Conservation (phyloP, 345 rosid species). For the Aquilaria sinensis region DNA sequence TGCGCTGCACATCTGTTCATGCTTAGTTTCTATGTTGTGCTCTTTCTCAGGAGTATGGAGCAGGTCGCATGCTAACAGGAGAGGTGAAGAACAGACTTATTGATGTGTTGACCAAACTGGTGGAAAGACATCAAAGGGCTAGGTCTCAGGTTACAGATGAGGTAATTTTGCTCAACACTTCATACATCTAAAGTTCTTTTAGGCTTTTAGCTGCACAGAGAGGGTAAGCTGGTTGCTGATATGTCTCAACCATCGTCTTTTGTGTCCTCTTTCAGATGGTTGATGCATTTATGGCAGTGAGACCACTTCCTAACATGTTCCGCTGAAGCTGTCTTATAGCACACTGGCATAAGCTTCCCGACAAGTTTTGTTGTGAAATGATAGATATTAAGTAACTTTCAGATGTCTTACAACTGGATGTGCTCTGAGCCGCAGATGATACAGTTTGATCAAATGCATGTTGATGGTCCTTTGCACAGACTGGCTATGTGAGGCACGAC, state of each 20-base stretch:
- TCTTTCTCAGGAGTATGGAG: constrained; percentile 61
- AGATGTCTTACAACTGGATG: too few species aligned
- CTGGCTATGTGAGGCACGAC: too few species aligned
- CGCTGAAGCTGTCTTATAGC: constrained; percentile 21
- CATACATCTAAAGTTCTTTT: too few species aligned
- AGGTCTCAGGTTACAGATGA: constrained; percentile 81
- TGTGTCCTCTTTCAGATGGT: constrained; percentile 54
- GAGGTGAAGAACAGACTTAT: constrained; percentile 74
- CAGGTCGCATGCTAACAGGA: constrained; percentile 77
- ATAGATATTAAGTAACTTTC: too few species aligned
- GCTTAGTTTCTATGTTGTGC: neutral
- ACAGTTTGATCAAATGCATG: too few species aligned
- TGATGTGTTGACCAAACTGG: constrained; percentile 63
- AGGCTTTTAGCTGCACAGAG: too few species aligned
- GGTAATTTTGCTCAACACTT: constrained; percentile 28
- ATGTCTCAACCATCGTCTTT: neutral
- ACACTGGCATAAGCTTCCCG: too few species aligned
- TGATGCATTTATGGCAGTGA: constrained; percentile 84
- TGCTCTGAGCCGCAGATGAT: too few species aligned
- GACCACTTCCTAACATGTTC: constrained; percentile 92
- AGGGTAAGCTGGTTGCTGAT: too few species aligned
- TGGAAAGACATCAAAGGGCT: constrained; percentile 74
- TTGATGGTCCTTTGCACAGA: too few species aligned
- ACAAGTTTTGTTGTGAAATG: too few species aligned
- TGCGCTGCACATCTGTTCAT: neutral